Evolutionary conservation across 352 stramenopile species (phyloP), one percentile per base, ranked within the genome.

Genomic region (Phytopythium helicoides): DNA sequence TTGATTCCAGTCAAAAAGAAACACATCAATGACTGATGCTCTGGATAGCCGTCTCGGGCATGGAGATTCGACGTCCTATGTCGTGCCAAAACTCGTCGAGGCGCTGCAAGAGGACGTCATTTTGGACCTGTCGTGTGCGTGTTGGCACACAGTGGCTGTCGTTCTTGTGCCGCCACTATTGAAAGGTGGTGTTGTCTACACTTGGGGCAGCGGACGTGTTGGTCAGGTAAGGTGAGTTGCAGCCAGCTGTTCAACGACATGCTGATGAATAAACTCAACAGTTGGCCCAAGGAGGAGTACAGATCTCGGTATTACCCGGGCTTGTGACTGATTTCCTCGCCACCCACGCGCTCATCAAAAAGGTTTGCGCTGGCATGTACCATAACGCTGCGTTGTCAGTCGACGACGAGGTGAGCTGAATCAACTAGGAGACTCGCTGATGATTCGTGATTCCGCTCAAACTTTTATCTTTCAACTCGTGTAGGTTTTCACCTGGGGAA

Each of bases 401-500:
- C 11, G 90, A 98, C 34, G 83, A 94, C 42, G 89, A 98, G 69
- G 77, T 88, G 23, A 14, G 34, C 25, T 47, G 48, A 19, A 7
- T n/a, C 12, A 54, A 16, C 14, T 5, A 42, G 10, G n/a, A n/a
- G n/a, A n/a, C n/a, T n/a, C 9, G 3, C 7, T 47, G 19, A 16
- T 39, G n/a, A 33, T 10, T 23, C 19, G 36, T 14, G 23, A n/a
- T 14, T 10, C n/a, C n/a, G n/a, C n/a, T n/a, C n/a, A n/a, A n/a
- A n/a, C n/a, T n/a, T n/a, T n/a, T n/a, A n/a, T n/a, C n/a, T n/a
- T n/a, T n/a, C n/a, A n/a, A n/a, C n/a, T n/a, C n/a, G 10, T 12
- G 8, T 38, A 86, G 77, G 78, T 98, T 9, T 97, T 97, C 54
- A 97, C 86, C 6, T 98, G 93, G 93, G 91, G 93, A 0, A 96